Evolutionary conservation across 2,329 filamentous ascomycete genomes (phyloP).

Genomic region (Pseudogymnoascus sp.): DNA sequence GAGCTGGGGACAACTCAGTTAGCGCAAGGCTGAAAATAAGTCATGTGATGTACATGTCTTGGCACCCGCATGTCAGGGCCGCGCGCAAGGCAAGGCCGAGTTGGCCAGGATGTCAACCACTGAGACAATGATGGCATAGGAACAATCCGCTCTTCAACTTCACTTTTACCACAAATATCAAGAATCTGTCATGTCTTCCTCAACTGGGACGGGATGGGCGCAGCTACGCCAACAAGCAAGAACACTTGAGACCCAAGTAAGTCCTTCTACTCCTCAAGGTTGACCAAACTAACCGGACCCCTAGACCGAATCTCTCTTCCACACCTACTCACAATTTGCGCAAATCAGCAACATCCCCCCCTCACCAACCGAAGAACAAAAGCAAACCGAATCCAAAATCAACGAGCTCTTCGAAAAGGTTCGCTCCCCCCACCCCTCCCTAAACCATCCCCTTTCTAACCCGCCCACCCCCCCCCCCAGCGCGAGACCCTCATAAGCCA

Average conservation of each 20-base stretch:
- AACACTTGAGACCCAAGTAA: slow-evolving; percentile 80
- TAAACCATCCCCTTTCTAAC: not conserved
- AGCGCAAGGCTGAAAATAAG: not conserved
- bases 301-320: slow-evolving; percentile 76
- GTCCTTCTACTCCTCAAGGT: slow-evolving; percentile 10
- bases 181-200: slow-evolving; percentile 20
- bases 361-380: slow-evolving; percentile 80
- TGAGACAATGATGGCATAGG: slow-evolving; percentile 5
- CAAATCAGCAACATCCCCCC: slow-evolving; percentile 68
- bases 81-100: not conserved
- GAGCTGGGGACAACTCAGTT: not conserved
- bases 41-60: not conserved
- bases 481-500: slow-evolving; percentile 74
- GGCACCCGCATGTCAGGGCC: slow-evolving; percentile 3
- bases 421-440: slow-evolving; percentile 19
- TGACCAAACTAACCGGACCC: slow-evolving; percentile 3
- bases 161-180: not conserved
- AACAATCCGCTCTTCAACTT: not conserved
- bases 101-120: not conserved
- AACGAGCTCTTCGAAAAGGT: slow-evolving; percentile 80
- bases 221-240: slow-evolving; percentile 90
- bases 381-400: slow-evolving; percentile 67
- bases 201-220: slow-evolving; percentile 59
- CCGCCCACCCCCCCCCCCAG: slow-evolving; percentile 37
- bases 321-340: slow-evolving; percentile 86